Percentiles rank a stretch among this genome's conserved stretches.
These are phyloP conservation scores for Ascosphaera apis DNA, from an alignment of 2,329 filamentous ascomycete species.

Conservation along the genomic window DNA sequence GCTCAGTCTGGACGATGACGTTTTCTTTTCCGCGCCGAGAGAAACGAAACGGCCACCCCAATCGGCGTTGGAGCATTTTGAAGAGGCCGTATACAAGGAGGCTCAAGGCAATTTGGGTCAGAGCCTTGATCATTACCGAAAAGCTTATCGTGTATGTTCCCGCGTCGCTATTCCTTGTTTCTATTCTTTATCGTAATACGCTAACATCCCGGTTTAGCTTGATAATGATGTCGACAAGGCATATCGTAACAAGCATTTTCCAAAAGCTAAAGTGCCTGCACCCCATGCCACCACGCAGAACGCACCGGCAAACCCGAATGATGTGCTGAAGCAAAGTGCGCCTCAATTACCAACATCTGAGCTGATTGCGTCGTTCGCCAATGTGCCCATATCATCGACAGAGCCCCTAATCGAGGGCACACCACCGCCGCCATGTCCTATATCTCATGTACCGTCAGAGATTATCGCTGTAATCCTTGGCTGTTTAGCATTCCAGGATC, in stretches of 20 bases:
- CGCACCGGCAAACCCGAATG: slow-evolving; percentile 22
- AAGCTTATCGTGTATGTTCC: slow-evolving; percentile 53
- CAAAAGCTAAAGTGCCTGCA: slow-evolving; percentile 27
- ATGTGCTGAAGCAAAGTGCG: slow-evolving; percentile 27
- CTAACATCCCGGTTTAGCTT: slow-evolving; percentile 30
- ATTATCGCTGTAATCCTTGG: slow-evolving; percentile 58
- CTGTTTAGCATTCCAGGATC: slow-evolving; percentile 50
- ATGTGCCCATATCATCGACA: slow-evolving; percentile 42
- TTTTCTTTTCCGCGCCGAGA: slow-evolving; percentile 12
- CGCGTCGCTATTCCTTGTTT: neutral
- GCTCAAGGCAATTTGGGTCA: slow-evolving; percentile 66
- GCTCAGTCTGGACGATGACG: slow-evolving; percentile 14
- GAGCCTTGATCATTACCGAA: slow-evolving; percentile 68
- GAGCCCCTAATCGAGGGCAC: slow-evolving; percentile 49
- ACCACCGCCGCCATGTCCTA: slow-evolving; percentile 53
- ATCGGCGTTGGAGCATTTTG: slow-evolving; percentile 79
- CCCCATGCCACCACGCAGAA: slow-evolving; percentile 28
- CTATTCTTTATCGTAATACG: too few relatives aligned
- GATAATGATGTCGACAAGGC: slow-evolving; percentile 62
- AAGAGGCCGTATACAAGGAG: slow-evolving; percentile 76
- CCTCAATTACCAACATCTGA: slow-evolving; percentile 33
- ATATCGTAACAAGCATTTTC: slow-evolving; percentile 84
- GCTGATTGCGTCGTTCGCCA: slow-evolving; percentile 54
- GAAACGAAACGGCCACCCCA: slow-evolving; percentile 27
- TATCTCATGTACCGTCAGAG: slow-evolving; percentile 59